Base-by-base conservation (phyloP, 108 stramenopile genomes). In the Conticribra guillardii region DNA sequence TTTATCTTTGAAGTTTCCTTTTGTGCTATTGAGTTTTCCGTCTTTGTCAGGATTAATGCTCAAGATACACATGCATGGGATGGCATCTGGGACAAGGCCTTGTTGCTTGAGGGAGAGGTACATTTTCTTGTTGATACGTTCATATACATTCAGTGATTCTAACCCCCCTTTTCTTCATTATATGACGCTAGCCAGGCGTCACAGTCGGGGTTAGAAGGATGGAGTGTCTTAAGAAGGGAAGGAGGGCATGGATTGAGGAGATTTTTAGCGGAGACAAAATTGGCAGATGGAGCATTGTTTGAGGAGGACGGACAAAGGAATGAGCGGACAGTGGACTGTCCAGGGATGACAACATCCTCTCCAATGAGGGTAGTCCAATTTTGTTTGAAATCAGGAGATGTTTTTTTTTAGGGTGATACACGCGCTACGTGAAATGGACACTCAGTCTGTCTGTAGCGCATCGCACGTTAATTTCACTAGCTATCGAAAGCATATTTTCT, bases 1-100 rank as follows among this genome's bases (percentile, higher is more conserved):
- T 45, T 24, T 1, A 21, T 50, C 62, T 72, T 72, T 52, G 4
- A 26, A 54, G 54, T 57, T 68, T 2, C 67, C 54, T 2, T 66
- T 66, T 34, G 58, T 26, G 8, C 44, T 0, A 29, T 45, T 1
- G 24, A 60, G 58, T n/a, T 27, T 46, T 28, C 44, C 48, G 21
- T 30, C 47, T 48, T 29, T 33, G 22, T 50, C 58, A 14, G 32
- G 41, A 24, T 70, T 70, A 47, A 53, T 2, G 1, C 22, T 24
- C 2, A 53, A 24, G 14, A 23, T 24, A 53, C 52, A 53, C 52
- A 53, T 21, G 52, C 15, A 18, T 1, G 28, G 56, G 28, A 32
- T 27, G 11, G 28, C 31, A 7, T 57, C 32, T 15, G 29, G 4
- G 5, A 57, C 32, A 16, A 17, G 3, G 3, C 29, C 31, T 2